phyloP scores from a whole-genome alignment of 2,329 filamentous ascomycete species.

The Gnomoniopsis smithogilvyi region DNA sequence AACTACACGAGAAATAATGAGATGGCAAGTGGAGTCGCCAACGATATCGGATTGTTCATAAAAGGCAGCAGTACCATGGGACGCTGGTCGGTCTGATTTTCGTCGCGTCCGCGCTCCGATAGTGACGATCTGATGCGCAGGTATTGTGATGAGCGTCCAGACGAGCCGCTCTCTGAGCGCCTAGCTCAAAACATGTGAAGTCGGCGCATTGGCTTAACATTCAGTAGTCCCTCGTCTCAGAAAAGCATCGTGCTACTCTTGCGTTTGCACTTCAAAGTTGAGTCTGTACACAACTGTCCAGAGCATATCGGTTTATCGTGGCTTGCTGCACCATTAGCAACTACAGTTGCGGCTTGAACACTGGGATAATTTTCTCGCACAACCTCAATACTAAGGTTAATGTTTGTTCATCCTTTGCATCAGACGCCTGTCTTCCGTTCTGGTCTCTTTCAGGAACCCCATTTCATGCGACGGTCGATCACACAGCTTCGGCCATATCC shows the following conservation, averaged over 20 bases:
- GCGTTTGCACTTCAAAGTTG: background rate
- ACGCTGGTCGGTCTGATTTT: background rate
- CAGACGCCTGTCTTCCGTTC: background rate
- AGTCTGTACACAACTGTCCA: no score
- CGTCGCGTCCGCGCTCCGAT: background rate
- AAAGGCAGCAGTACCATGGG: background rate
- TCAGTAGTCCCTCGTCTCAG: background rate
- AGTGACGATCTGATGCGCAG: background rate
- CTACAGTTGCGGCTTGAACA: background rate
- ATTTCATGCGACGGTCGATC: conserved; percentile 15
- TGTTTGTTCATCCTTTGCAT: conserved; percentile 2
- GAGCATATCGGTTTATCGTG: background rate
- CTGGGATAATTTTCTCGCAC: background rate
- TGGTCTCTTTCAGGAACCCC: background rate
- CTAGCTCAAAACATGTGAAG: background rate
- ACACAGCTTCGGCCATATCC: conserved; percentile 6
- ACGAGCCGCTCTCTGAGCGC: conserved; percentile 4
- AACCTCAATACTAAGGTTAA: conserved; percentile 4
- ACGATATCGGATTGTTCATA: background rate
- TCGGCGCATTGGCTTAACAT: background rate
- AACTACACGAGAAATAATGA: background rate
- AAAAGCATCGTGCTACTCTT: background rate
- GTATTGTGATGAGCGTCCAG: conserved; percentile 5
- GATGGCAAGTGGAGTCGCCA: background rate
- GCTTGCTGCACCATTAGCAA: background rate